A percentile compares a stretch with the other conserved stretches of the same genome.
Conservation (phyloP, 495 filamentous ascomycete species). For the Neurospora tetraspora region DNA sequence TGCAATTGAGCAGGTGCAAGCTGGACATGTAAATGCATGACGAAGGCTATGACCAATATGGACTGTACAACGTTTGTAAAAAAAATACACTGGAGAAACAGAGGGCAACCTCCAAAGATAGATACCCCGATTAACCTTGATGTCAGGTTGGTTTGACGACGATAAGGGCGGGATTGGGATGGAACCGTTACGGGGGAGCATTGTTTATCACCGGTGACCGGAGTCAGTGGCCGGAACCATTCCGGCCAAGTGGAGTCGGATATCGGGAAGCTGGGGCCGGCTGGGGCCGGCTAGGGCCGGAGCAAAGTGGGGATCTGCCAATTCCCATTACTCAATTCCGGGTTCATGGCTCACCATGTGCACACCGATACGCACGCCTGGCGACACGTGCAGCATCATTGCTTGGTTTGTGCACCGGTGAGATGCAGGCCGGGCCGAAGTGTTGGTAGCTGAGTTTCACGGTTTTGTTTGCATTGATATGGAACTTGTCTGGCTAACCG, state of each 20-base stretch:
- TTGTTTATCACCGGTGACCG: neutral
- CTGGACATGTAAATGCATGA: neutral
- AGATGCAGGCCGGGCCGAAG: neutral
- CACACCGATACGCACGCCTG: neutral
- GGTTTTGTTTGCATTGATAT: neutral
- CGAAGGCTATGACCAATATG: neutral
- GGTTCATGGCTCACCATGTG: neutral
- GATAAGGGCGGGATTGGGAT: neutral
- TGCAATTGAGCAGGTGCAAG: neutral
- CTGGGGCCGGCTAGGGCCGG: slow-evolving; percentile 28
- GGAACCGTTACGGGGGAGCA: neutral
- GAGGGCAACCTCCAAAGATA: neutral
- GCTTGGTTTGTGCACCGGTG: neutral
- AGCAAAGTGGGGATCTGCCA: slow-evolving; percentile 13
- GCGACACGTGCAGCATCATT: neutral
- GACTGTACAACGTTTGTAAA: neutral
- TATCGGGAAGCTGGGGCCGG: slow-evolving; percentile 9
- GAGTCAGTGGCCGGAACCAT: slow-evolving; percentile 20
- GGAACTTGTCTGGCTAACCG: neutral
- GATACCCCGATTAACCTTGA: neutral
- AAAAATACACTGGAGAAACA: neutral
- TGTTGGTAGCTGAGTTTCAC: neutral
- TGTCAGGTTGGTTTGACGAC: neutral
- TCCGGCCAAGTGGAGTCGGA: slow-evolving; percentile 19
- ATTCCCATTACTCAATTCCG: slow-evolving; percentile 16